phyloP scores from a whole-genome alignment of 148 eudicot species.

The Salicornia ramosissima region DNA sequence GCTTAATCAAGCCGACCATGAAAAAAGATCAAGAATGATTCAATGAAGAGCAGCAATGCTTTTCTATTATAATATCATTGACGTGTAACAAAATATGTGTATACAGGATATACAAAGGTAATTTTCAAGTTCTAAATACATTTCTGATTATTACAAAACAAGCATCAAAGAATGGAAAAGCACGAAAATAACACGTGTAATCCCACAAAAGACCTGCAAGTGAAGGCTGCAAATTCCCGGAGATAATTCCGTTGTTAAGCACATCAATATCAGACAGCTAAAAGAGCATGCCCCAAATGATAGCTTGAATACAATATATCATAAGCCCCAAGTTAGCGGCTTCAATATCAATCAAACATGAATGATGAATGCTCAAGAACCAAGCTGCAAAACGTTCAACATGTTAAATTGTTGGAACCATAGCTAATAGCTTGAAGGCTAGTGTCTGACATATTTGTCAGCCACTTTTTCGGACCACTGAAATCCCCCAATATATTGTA shows the following conservation, averaged over 20 bases:
- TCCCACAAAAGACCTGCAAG: not conserved
- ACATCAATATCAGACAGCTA: not conserved
- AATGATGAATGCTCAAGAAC: not conserved
- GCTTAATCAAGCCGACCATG: not conserved
- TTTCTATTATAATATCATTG: not conserved
- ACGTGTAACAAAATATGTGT: not conserved
- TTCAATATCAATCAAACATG: not conserved
- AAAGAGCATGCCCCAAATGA: not conserved
- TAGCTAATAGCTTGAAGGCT: slow-evolving; percentile 78
- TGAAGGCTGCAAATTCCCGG: too few relatives aligned
- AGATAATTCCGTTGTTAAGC: slow-evolving; percentile 4
- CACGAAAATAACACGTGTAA: not conserved
- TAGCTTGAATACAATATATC: not conserved
- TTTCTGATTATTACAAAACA: not conserved
- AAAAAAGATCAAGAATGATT: not conserved
- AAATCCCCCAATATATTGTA: slow-evolving; percentile 63
- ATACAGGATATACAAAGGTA: slow-evolving; percentile 9
- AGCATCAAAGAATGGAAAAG: slow-evolving; percentile 1
- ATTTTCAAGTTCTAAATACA: slow-evolving; percentile 3
- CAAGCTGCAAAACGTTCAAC: slow-evolving; percentile 25
- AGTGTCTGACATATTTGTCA: slow-evolving; percentile 70
- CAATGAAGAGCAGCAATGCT: not conserved
- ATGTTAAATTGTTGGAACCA: slow-evolving; percentile 67
- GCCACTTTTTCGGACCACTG: slow-evolving; percentile 68
- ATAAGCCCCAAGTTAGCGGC: not conserved